A percentile compares a stretch with the other conserved stretches of the same genome.
phyloP scores from a whole-genome alignment of 2,329 filamentous ascomycete species.

The Penicillium aurantiogriseum region DNA sequence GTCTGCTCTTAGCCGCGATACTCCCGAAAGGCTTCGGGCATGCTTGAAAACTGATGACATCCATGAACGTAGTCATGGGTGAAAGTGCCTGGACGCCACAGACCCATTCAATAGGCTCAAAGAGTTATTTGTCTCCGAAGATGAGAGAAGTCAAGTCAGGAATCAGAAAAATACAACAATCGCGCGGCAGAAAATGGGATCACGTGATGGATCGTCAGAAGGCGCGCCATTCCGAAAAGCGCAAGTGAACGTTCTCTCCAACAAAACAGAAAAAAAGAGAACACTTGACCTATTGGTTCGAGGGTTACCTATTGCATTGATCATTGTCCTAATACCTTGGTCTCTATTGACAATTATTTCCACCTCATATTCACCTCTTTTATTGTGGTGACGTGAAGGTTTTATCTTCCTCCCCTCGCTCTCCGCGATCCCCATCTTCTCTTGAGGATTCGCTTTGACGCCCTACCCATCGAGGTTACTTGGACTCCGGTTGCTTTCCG shows the following conservation, averaged over 20 bases:
- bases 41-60: conserved; percentile 44
- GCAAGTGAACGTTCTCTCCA: conserved; percentile 15
- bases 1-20: conserved; percentile 37
- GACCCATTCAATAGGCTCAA: conserved; percentile 12
- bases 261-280: conserved; percentile 4
- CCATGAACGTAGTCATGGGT: conserved; percentile 39
- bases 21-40: conserved; percentile 39
- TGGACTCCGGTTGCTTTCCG: conserved; percentile 18
- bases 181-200: conserved; percentile 29
- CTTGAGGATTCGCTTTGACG: conserved; percentile 23
- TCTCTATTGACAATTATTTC: background rate
- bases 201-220: conserved; percentile 38
- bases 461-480: conserved; percentile 31
- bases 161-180: conserved; percentile 9
- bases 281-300: conserved; percentile 2
- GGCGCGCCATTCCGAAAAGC: conserved; percentile 32
- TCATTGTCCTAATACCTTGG: conserved; percentile 2
- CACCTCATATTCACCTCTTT: background rate
- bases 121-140: background rate
- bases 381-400: conserved; percentile 4
- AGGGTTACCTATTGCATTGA: conserved; percentile 4
- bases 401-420: conserved; percentile 15
- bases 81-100: conserved; percentile 17
- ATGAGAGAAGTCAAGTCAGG: conserved; percentile 2
- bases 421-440: conserved; percentile 29